Base-by-base conservation (phyloP, 768 basidiomycete species). In the Rubroboletus pulcherrimus region DNA sequence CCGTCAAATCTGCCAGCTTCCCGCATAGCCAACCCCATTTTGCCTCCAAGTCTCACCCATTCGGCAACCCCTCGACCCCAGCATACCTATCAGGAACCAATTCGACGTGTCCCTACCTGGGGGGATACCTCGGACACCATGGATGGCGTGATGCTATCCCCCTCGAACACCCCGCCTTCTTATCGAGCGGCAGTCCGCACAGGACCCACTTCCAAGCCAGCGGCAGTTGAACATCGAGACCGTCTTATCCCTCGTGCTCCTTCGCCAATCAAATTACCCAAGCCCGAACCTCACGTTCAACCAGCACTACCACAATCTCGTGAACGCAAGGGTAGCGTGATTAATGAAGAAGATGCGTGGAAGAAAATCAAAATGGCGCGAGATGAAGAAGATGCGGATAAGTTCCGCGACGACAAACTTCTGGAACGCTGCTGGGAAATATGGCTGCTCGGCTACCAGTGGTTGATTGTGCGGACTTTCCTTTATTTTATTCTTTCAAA, bases 261-360 rank as follows among this genome's bases (percentile, higher is more conserved):
- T 35, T 72, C 72, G 46, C 72, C 72, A 53, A 67, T 65, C 52
- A 70, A 71, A 66, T 54, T 64, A 40, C 62, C 65, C 44, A 71
- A 60, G 44, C 55, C 60, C 7, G 65, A 67, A 47, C 46, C 51
- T 54, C 60, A 54, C 48, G 19, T 35, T 45, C 67, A 63, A 45
- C 40, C 51, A 42, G 30, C 59, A 51, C 35, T 57, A 52, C 57
- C 59, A 46, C 63, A 63, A 57, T 54, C 62, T 21, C 68, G 76
- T 46, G 77, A 75, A 58, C 76, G 77, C 29, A 78, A 72, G 60
- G 78, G 75, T 12, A 81, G 75, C 59, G 73, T 77, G n/a, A 70
- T 84, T 19, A 84, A 87, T 62, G 82, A 87, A 64, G 82, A 87
- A 52, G 86, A 89, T 54, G 86, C 86, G 0, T 93, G 89, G 88